These are phyloP conservation scores for Trematosphaeria pertusa DNA, from an alignment of 2,329 filamentous ascomycete species.

Conservation along the genomic window DNA sequence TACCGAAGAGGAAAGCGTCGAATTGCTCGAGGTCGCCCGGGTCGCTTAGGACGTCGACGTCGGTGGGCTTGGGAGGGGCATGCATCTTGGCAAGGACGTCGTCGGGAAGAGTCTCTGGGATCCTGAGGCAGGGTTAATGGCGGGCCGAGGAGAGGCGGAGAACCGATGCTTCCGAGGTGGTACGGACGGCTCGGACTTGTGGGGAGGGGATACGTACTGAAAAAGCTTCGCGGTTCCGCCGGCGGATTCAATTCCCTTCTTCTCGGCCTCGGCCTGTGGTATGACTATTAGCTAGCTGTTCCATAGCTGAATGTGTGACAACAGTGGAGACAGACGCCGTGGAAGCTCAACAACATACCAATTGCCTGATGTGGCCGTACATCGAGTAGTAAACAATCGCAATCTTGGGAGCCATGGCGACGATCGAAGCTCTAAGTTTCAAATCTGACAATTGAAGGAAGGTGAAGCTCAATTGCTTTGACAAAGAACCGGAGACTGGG, in stretches of 20 bases:
- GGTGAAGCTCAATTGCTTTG: conserved; percentile 10
- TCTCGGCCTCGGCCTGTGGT: conserved; percentile 87
- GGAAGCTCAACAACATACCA: conserved; percentile 32
- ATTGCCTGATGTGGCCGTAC: conserved; percentile 44
- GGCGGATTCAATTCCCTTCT: conserved; percentile 85
- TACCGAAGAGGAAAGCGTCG: conserved; percentile 90
- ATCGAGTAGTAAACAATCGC: conserved; percentile 76
- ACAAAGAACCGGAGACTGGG: no score
- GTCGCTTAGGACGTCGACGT: conserved; percentile 67
- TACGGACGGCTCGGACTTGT: no score
- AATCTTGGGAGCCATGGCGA: conserved; percentile 82
- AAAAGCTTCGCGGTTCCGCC: conserved; percentile 82
- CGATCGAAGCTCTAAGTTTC: conserved; percentile 7
- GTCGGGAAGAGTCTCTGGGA: conserved; percentile 83
- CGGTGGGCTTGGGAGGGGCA: conserved; percentile 76
- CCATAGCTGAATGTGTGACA: no score
- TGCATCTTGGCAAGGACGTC: conserved; percentile 92
- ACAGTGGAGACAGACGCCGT: no score
- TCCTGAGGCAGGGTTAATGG: conserved; percentile 51
- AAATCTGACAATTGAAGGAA: no score
- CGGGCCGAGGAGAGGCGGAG: conserved; percentile 1
- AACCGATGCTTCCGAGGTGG: background rate
- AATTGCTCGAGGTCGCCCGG: conserved; percentile 72
- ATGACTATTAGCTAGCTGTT: no score
- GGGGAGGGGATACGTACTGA: conserved; percentile 66